phyloP scores from a whole-genome alignment of 108 stramenopile genomes.

The Fragilariopsis cylindrus region DNA sequence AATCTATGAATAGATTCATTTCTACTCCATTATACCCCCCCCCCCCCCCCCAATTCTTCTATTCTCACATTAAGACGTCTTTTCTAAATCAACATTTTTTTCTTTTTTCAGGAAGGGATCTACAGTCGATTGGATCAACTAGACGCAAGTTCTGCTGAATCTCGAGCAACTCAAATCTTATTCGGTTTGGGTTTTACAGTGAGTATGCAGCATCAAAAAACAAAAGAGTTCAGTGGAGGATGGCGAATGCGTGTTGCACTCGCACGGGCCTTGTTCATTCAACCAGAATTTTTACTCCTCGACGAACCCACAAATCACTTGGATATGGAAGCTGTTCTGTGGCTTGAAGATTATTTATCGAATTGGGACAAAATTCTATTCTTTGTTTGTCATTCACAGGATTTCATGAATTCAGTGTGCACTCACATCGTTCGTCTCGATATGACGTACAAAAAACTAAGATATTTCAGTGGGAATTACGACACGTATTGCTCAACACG shows the following conservation, averaged over 20 bases:
- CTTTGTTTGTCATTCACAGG: conserved; percentile 96
- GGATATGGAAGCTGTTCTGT: conserved; percentile 97
- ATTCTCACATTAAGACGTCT: background rate
- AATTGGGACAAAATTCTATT: conserved; percentile 93
- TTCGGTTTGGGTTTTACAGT: conserved; percentile 95
- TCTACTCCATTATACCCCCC: background rate
- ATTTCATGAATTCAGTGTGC: conserved; percentile 98
- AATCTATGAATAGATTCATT: conserved; percentile 7
- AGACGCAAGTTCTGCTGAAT: conserved; percentile 95
- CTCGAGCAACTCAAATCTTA: conserved; percentile 95
- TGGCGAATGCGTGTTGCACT: conserved; percentile 99
- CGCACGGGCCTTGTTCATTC: conserved; percentile 96
- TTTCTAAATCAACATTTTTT: conserved; percentile 30
- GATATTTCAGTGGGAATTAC: conserved; percentile 97
- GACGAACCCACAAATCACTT: conserved; percentile 85
- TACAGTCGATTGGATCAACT: conserved; percentile 97
- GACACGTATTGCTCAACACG: conserved; percentile 93
- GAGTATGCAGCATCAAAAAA: conserved; percentile 91
- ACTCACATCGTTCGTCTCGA: conserved; percentile 95
- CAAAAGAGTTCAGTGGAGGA: conserved; percentile 95
- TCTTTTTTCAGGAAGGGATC: conserved; percentile 45
- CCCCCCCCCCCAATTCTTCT: background rate
- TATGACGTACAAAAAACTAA: conserved; percentile 87
- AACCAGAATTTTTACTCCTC: conserved; percentile 79
- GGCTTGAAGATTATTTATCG: conserved; percentile 97